These are phyloP conservation scores for Citrullus mucosospermus DNA, from an alignment of 306 rosid genomes.

Conservation along the genomic window DNA sequence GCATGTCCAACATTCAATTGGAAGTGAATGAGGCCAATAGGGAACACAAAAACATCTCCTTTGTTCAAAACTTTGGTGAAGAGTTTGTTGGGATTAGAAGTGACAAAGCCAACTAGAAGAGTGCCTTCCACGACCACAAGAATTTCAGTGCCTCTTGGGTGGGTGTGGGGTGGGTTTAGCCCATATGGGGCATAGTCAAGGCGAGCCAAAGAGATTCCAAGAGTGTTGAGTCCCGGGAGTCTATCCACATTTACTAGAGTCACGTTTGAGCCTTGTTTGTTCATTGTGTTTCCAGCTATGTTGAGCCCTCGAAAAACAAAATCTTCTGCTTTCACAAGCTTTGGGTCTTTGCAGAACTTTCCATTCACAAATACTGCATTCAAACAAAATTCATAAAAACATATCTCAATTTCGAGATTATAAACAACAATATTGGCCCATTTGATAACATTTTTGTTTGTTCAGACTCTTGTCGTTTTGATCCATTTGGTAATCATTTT, in stretches of 20 bases:
- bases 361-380: not conserved
- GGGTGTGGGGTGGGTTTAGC: not conserved
- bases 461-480: too few relatives aligned
- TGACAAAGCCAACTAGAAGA: not conserved
- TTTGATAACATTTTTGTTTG: too few relatives aligned
- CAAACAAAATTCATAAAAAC: too few relatives aligned
- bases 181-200: not conserved
- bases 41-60: slow-evolving; percentile 2
- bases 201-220: slow-evolving; percentile 2
- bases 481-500: too few relatives aligned
- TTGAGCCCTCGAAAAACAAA: not conserved
- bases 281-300: not conserved
- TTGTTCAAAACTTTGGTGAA: not conserved
- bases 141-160: not conserved
- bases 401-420: not conserved
- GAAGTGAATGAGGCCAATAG: not conserved
- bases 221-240: not conserved
- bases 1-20: not conserved
- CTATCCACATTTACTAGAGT: not conserved
- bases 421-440: too few relatives aligned
- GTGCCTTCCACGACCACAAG: not conserved
- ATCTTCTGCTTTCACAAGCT: not conserved
- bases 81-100: not conserved
- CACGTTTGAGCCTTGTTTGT: not conserved
- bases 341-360: not conserved